Base-by-base conservation (phyloP, 2,329 filamentous ascomycete genomes). In the Verticillium klebahnii region DNA sequence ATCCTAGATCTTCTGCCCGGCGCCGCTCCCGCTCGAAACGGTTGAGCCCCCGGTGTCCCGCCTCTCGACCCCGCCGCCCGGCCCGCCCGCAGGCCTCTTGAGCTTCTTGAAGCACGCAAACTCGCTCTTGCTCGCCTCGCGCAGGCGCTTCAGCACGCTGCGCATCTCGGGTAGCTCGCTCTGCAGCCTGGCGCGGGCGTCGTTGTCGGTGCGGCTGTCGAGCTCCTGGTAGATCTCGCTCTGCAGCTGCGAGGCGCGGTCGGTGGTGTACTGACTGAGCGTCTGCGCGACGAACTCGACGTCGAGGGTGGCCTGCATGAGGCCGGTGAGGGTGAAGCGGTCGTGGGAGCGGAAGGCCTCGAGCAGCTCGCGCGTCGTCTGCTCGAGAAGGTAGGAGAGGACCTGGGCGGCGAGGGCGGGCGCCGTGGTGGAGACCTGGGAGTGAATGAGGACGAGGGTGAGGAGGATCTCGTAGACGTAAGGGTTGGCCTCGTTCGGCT, bases 231-330 rank as follows among this genome's bases (percentile, higher is more conserved):
- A 99, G 57, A 99, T 94, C 73, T 93, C 87, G 68, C 90, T 90
- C 78, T 98, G 95, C 15, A 91, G 83, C 72, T 93, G 87, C 8
- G 87, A 88, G 3, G 93, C 92, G 58, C 87, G 84, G 62, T 96
- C 90, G 0, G 92, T 95, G 0, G 92, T 95, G 75, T 96, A 99
- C 68, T 93, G 89, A 64, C 86, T 91, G 37, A 99, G 83, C 5
- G 94, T 97, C 78, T 99, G 95, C 1, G 93, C 92, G 62, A 98
- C 89, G 72, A 99, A 98, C 75, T 99, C 95, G 1, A 97, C 93
- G 71, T 99, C 95, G 1, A 99, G 85, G 0, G 95, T 99, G 1
- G 96, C 96, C 77, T 99, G 96, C 89, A 98, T 96, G 58, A 99
- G 85, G 7, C 91, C 89, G 5, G 89, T 82, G 0, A 99, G 86